Evolutionary conservation across 257 asterid species (phyloP).

Genomic region (Cinchona pubescens): DNA sequence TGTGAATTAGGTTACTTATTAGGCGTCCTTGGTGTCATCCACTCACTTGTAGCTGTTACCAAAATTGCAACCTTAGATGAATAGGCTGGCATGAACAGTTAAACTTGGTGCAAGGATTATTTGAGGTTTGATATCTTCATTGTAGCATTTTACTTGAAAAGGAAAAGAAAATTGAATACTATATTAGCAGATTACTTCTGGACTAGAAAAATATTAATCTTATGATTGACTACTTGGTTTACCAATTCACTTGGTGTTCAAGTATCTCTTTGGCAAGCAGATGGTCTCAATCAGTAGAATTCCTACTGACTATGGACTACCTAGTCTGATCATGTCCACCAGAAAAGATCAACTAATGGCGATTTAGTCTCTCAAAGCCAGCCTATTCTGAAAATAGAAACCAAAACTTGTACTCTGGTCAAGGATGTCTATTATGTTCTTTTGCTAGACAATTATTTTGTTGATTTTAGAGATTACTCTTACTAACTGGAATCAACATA

Average conservation of each 20-base stretch:
- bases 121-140: background rate
- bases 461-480: background rate
- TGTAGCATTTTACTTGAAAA: background rate
- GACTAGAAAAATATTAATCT: background rate
- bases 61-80: background rate
- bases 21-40: background rate
- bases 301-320: background rate
- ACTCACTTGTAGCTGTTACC: background rate
- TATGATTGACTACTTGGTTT: background rate
- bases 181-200: background rate
- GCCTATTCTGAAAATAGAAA: background rate
- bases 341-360: background rate
- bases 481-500: background rate
- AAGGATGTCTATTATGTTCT: background rate
- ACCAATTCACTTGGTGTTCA: background rate
- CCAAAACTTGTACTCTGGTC: background rate
- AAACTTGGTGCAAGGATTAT: slow-evolving; percentile 2
- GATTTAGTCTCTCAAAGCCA: background rate
- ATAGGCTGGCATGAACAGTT: background rate
- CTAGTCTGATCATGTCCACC: background rate
- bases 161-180: background rate
- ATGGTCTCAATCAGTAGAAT: background rate
- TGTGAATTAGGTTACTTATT: background rate
- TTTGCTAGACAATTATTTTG: background rate
- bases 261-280: background rate